Conservation (phyloP, 345 rosid species). For the Nasturtium officinale region DNA sequence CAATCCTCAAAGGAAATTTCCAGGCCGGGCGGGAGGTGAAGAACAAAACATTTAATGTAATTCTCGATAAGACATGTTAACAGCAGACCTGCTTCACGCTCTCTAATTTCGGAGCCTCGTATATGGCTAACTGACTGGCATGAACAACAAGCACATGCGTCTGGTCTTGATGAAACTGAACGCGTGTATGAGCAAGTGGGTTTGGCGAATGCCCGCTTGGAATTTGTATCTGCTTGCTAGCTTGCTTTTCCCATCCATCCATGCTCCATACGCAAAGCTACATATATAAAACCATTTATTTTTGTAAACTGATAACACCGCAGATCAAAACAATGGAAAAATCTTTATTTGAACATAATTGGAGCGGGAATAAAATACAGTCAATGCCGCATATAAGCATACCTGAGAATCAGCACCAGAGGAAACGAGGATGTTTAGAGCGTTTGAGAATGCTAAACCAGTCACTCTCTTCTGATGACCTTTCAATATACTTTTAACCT, state of each 20-base stretch:
- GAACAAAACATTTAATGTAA: not conserved
- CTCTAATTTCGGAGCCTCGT: conserved; percentile 48
- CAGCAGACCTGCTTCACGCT: conserved; percentile 46
- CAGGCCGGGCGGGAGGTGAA: no score
- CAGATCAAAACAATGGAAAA: conserved; percentile 4
- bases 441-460: conserved; percentile 80
- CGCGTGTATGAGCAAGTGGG: conserved; percentile 49
- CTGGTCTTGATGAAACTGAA: conserved; percentile 53
- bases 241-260: conserved; percentile 77
- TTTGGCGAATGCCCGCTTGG: conserved; percentile 43
- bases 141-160: conserved; percentile 47
- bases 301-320: not conserved
- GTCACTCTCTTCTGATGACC: conserved; percentile 83
- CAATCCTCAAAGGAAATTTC: not conserved
- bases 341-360: not conserved
- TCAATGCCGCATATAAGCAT: conserved; percentile 17
- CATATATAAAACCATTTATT: conserved; percentile 17
- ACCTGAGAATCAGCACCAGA: conserved; percentile 95
- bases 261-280: conserved; percentile 78
- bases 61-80: not conserved
- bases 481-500: conserved; percentile 78
- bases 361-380: not conserved
- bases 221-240: conserved; percentile 47
- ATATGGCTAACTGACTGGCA: conserved; percentile 48
- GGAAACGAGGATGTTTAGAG: conserved; percentile 67